Conservation (phyloP, 495 filamentous ascomycete species). For the Xylaria venustula region DNA sequence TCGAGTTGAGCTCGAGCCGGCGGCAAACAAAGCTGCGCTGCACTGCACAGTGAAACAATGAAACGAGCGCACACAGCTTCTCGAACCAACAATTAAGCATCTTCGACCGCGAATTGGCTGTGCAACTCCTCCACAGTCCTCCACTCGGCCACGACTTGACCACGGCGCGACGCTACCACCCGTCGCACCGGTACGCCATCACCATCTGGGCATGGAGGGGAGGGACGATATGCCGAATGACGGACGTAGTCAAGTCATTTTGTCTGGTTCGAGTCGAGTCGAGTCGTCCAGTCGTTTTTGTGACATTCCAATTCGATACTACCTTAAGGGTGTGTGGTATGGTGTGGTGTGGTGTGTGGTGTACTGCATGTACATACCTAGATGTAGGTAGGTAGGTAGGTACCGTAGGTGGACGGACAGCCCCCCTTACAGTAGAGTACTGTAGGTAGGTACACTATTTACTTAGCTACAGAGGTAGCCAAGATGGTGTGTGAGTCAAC, state of each 20-base stretch:
- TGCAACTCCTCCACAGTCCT: slow-evolving; percentile 10
- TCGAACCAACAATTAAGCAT: not conserved
- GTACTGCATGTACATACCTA: not conserved
- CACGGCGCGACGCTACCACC: not conserved
- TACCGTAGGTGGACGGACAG: too few species aligned
- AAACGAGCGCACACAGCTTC: not conserved
- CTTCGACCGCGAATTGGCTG: not conserved
- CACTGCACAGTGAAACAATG: not conserved
- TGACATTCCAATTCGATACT: too few species aligned
- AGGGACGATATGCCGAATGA: slow-evolving; percentile 1
- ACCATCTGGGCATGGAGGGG: not conserved
- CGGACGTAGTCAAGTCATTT: not conserved
- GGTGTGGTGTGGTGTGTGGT: too few species aligned
- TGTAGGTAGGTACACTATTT: not conserved
- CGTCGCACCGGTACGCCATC: not conserved
- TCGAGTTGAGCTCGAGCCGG: not conserved
- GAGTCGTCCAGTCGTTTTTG: too few species aligned
- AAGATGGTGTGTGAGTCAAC: slow-evolving; percentile 8
- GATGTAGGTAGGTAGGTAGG: not conserved
- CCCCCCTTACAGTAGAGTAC: too few species aligned
- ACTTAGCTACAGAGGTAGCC: not conserved
- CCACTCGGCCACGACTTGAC: not conserved
- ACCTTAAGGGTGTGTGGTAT: not conserved
- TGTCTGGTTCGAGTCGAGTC: not conserved
- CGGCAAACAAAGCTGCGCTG: not conserved